These are phyloP conservation scores for Rhizopogon vulgaris DNA, from an alignment of 768 basidiomycete genomes.

Conservation along the genomic window DNA sequence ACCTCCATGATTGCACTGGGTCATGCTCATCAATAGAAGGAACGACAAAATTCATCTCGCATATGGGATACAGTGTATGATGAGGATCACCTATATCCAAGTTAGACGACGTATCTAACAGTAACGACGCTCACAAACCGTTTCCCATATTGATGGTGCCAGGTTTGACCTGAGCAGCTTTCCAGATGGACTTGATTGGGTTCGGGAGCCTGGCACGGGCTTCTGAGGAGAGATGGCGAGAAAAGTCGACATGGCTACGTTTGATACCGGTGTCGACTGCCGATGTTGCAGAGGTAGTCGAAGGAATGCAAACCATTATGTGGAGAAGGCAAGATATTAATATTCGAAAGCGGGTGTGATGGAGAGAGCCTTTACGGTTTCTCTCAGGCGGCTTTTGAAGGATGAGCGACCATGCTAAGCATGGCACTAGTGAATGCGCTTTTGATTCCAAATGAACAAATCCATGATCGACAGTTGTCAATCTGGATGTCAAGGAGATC, in stretches of 20 bases:
- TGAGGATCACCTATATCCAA: constrained; percentile 26
- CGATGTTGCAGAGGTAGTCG: constrained; percentile 8
- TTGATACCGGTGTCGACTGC: constrained; percentile 12
- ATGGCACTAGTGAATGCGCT: neutral
- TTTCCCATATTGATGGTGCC: constrained; percentile 34
- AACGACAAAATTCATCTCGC: constrained; percentile 28
- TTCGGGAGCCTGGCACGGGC: constrained; percentile 28
- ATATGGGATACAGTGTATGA: constrained; percentile 25
- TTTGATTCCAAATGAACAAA: neutral
- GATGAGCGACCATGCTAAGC: neutral
- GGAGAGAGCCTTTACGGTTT: too few relatives aligned
- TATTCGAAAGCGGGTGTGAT: neutral
- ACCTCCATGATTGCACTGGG: constrained; percentile 26
- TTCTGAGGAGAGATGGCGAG: constrained; percentile 29
- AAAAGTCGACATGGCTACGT: constrained; percentile 22
- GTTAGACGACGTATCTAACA: neutral
- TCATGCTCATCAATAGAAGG: constrained; percentile 23
- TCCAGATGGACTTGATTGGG: constrained; percentile 33
- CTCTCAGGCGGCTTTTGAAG: neutral
- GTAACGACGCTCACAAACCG: constrained; percentile 12
- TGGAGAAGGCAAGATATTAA: neutral
- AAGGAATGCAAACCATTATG: constrained; percentile 22
- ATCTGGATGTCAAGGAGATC: neutral
- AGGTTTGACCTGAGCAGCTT: constrained; percentile 26
- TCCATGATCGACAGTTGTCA: neutral